These are phyloP conservation scores for Sanguinoderma infundibulare DNA, from an alignment of 1,284 basidiomycete genomes.

Conservation along the genomic window DNA sequence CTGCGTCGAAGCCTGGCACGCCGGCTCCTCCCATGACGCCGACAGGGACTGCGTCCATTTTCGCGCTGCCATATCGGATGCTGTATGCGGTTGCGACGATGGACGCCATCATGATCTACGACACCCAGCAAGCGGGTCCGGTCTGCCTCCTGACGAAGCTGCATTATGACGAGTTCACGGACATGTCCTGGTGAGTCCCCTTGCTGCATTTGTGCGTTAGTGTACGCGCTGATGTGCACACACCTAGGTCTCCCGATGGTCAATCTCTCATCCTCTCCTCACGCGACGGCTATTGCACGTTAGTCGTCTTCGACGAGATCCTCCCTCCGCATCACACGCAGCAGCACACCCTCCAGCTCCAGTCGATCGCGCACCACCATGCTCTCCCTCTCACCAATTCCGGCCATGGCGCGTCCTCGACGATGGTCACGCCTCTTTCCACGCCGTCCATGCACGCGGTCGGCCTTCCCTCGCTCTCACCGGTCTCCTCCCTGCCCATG, in stretches of 20 bases:
- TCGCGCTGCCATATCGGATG: slow-evolving; percentile 93
- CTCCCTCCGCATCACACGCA: slow-evolving; percentile 86
- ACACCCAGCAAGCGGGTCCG: slow-evolving; percentile 95
- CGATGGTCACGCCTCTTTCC: slow-evolving; percentile 38
- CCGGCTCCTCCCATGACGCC: slow-evolving; percentile 38
- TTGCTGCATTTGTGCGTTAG: slow-evolving; percentile 2
- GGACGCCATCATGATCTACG: slow-evolving; percentile 95
- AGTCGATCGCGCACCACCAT: slow-evolving; percentile 86
- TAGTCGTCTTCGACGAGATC: slow-evolving; percentile 91
- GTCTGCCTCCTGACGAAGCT: slow-evolving; percentile 93
- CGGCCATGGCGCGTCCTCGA: slow-evolving; percentile 15
- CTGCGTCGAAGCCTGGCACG: slow-evolving; percentile 58
- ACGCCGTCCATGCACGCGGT: slow-evolving; percentile 46
- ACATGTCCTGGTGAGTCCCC: slow-evolving; percentile 86
- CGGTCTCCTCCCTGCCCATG: slow-evolving; percentile 27
- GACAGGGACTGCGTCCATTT: slow-evolving; percentile 62
- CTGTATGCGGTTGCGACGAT: slow-evolving; percentile 96
- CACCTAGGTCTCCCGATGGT: slow-evolving; percentile 89
- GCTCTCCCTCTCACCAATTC: slow-evolving; percentile 60
- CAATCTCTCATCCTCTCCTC: slow-evolving; percentile 92
- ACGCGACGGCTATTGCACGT: slow-evolving; percentile 96
- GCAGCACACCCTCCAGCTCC: slow-evolving; percentile 85
- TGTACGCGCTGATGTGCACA: slow-evolving; percentile 3
- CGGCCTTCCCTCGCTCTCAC: slow-evolving; percentile 43
- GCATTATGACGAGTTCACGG: slow-evolving; percentile 98